A percentile compares a stretch with the other conserved stretches of the same genome.
phyloP scores from a whole-genome alignment of 805 yeast species.

The Babjeviella inositovora region DNA sequence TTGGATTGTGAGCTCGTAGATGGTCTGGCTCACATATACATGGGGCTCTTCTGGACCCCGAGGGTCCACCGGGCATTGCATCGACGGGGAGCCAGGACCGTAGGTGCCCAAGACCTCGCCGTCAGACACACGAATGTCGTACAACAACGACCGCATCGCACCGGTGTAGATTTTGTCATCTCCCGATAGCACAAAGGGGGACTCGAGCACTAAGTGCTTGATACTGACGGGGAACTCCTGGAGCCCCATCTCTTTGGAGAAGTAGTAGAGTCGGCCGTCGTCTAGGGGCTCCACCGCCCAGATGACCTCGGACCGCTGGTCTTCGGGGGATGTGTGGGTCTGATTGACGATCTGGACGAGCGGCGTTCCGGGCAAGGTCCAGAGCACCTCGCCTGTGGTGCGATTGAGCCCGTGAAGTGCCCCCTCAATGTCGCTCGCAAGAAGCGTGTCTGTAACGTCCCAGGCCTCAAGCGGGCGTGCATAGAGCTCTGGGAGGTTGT shows the following conservation, averaged over 20 bases:
- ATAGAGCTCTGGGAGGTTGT: slow-evolving; percentile 7
- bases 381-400: slow-evolving; percentile 53
- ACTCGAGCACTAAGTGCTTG: slow-evolving; percentile 57
- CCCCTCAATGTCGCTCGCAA: slow-evolving; percentile 79
- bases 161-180: slow-evolving; percentile 87
- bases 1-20: slow-evolving; percentile 62
- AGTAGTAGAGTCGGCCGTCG: slow-evolving; percentile 74
- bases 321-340: slow-evolving; percentile 1
- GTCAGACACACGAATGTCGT: slow-evolving; percentile 52
- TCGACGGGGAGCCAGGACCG: slow-evolving; percentile 41
- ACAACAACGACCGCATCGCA: slow-evolving; percentile 56
- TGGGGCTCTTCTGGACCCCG: neutral
- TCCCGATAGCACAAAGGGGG: slow-evolving; percentile 68
- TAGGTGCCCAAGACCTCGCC: slow-evolving; percentile 62
- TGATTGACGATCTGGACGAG: slow-evolving; percentile 1
- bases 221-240: slow-evolving; percentile 74
- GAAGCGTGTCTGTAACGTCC: slow-evolving; percentile 36
- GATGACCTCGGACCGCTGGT: slow-evolving; percentile 16
- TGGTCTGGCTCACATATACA: slow-evolving; percentile 36
- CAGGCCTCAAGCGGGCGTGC: slow-evolving; percentile 24
- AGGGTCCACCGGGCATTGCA: neutral
- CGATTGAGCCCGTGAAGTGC: slow-evolving; percentile 70
- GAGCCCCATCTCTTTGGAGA: slow-evolving; percentile 59
- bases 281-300: slow-evolving; percentile 89
- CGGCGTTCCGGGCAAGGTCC: slow-evolving; percentile 48